Base-by-base conservation (phyloP, 116 monocot species). In the Papilionanthe hybrid region DNA sequence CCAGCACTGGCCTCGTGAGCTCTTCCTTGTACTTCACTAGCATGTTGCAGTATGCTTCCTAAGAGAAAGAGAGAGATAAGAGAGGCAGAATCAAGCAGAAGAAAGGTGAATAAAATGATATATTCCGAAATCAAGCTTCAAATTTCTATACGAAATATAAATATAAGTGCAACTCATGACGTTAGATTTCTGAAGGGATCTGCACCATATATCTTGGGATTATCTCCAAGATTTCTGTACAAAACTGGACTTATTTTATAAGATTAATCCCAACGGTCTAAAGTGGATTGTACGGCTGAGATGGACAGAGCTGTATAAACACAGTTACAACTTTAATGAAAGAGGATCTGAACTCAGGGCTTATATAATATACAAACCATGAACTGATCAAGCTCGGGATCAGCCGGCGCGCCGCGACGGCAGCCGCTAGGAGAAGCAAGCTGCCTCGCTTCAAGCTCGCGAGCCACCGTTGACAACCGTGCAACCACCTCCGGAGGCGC, bases 41-140 rank as follows among this genome's bases (percentile, higher is more conserved):
- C 96, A 93, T 92, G 78, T 93, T 89, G 45, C 85, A 90, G 83
- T 96, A 96, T 3, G 96, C 96, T 72, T 93, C 96, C 96, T 96
- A 72, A 50, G 5, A 17, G 42, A 73, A 1, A 8, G 7, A 20
- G 0, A 15, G 72, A 72, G 72, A 18, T 15, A 28, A 43, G 72
- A 72, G 72, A 17, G 42, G 49, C 49, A 49, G 49, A 49, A 49
- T 49, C 49, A 49, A 11, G 49, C 19, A 7, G 13, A 19, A 19
- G 72, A 42, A 18, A 17, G 30, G n/a, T 22, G 5, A 42, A 72
- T 20, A n/a, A 42, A 72, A 9, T 43, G 13, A 60, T 23, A 23
- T 60, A 60, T 7, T 53, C 53, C 15, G 15, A 53, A 53, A 53
- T 15, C 4, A 53, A 53, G 53, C 15, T 12, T 53, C 15, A 53